Evolutionary conservation across 225 moss, liverwort and hornwort species (phyloP).

Genomic region (Climacium dendroides): DNA sequence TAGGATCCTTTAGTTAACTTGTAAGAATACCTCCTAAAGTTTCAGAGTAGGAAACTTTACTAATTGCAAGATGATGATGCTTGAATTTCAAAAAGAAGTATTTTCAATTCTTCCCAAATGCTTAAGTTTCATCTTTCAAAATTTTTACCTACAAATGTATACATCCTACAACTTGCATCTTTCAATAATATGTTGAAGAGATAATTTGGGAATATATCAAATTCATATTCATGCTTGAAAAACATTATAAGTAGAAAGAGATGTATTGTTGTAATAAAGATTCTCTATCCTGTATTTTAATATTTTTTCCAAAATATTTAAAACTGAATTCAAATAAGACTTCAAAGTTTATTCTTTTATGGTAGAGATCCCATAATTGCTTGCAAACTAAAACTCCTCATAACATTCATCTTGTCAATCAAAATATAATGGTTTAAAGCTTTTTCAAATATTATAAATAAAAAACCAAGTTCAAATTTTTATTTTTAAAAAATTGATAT

Average conservation of each 20-base stretch:
- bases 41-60: no score
- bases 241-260: no score
- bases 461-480: neutral
- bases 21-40: no score
- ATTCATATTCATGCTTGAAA: neutral
- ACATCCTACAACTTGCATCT: neutral
- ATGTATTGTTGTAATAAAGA: no score
- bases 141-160: neutral
- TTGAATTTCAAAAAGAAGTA: no score
- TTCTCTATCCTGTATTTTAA: no score
- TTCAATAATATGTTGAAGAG: neutral
- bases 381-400: rapidly evolving
- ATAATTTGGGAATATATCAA: no score
- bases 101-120: neutral
- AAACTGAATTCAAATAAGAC: no score
- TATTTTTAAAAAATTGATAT: neutral
- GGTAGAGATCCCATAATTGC: neutral
- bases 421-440: neutral
- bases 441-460: neutral
- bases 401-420: neutral
- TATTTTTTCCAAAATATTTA: no score
- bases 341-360: no score
- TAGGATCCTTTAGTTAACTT: no score
- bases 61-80: no score
- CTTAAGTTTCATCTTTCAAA: neutral